Conservation (phyloP, 2,329 filamentous ascomycete species). For the Colletotrichum sp. region DNA sequence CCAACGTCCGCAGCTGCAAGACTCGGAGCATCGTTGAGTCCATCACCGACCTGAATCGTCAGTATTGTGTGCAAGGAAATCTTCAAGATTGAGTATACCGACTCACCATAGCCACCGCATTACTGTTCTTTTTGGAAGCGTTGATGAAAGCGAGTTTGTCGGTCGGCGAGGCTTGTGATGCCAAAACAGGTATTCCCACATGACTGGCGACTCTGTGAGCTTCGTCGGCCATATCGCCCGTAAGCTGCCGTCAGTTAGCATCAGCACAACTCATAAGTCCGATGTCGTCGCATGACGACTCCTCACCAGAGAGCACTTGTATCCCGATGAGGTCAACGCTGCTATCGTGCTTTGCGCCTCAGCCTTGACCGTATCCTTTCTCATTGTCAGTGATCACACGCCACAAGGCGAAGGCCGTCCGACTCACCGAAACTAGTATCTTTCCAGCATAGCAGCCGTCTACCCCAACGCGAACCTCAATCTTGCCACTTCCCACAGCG, state of each 20-base stretch:
- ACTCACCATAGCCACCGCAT: not conserved
- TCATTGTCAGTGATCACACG: not conserved
- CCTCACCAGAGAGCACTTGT: not conserved
- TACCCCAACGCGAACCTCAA: not conserved
- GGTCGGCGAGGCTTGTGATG: not conserved
- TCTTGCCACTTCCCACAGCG: not conserved
- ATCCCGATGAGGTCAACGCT: not conserved
- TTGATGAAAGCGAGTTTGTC: not conserved
- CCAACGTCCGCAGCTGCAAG: not conserved
- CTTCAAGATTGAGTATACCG: not conserved
- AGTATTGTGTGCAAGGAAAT: not conserved
- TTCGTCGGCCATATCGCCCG: not conserved
- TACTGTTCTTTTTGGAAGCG: not conserved
- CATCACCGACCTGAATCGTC: not conserved
- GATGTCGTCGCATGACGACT: not conserved
- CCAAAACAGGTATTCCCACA: not conserved
- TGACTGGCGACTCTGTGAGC: not conserved
- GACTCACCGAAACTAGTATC: not conserved
- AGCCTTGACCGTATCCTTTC: not conserved
- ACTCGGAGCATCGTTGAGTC: not conserved
- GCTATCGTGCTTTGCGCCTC: not conserved
- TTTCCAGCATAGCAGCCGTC: not conserved
- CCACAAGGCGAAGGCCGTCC: not conserved
- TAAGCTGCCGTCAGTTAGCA: not conserved
- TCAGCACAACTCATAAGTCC: not conserved